Evolutionary conservation across 495 filamentous ascomycete species (phyloP), one percentile per base, ranked within the genome.

Genomic region (Penicillium pulvis): DNA sequence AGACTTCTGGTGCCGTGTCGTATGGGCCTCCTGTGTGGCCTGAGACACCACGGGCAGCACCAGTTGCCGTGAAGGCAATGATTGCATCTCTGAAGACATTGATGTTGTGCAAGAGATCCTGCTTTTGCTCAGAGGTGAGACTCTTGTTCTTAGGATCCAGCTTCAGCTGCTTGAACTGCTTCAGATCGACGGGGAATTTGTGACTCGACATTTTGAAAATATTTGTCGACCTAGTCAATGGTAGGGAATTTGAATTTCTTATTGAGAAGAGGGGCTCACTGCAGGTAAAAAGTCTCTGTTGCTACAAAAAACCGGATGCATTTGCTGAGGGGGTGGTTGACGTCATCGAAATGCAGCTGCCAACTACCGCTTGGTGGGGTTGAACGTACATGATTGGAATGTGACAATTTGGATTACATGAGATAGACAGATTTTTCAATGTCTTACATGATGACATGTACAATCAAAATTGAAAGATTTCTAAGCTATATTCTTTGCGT

Each of bases 11-110:
- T 0, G 73, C 71, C 6, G 73, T 76, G 62, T 76, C 73, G 63
- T 73, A 76, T 39, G 73, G 73, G n/a, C 73, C 73, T 35, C 73
- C 73, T 10, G 73, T 76, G 62, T 76, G 73, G 31, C 73, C 73
- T 0, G 73, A 62, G 6, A 75, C 66, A 3, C 73, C 73, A 17
- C 73, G 73, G 35, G 73, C 73, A 4, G 73, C 58, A 33, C 73
- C 73, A 1, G 73, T 73, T 4, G 71, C 71, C 3, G 73, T 76
- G 54, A 76, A 76, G 2, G 73, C 73, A 50, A 76, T 62, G 35
- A 76, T 69, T 44, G 73, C 71, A 67, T 76, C 73, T 36, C 73
- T 56, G 65, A 76, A 76, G 48, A 76, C 47, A 52, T 72, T 67
- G 59, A 76, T 76, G 56, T 76, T 76, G 57, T 71, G 51, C 43